Conservation (phyloP, 1,284 basidiomycete species). For the Macrocystidia cucumis region DNA sequence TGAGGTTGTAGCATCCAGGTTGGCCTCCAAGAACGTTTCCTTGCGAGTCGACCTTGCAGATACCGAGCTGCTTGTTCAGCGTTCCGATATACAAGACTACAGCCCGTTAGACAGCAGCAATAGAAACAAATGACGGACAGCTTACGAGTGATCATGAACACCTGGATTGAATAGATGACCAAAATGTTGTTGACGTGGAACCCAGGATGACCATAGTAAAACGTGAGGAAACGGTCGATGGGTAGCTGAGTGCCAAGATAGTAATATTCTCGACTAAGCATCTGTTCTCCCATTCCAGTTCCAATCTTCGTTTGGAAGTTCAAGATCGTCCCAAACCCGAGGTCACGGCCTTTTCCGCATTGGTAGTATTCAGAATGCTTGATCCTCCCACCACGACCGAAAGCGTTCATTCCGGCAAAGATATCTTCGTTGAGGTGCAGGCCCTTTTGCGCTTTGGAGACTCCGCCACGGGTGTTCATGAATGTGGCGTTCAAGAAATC, state of each 20-base stretch:
- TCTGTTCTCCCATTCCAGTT: slow-evolving; percentile 99
- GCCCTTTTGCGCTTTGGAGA: slow-evolving; percentile 99
- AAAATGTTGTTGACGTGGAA: slow-evolving; percentile 99
- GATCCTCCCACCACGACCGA: slow-evolving; percentile 97
- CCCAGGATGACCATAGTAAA: slow-evolving; percentile 99
- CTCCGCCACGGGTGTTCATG: slow-evolving; percentile 98
- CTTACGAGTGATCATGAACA: slow-evolving; percentile 88
- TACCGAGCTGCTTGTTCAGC: slow-evolving; percentile 82
- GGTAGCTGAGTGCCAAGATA: slow-evolving; percentile 98
- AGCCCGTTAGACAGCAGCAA: slow-evolving; percentile 10
- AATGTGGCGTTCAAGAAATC: slow-evolving; percentile 99
- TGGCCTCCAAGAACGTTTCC: slow-evolving; percentile 79
- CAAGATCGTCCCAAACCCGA: slow-evolving; percentile 98
- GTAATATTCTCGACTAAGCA: slow-evolving; percentile 99
- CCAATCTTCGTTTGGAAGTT: slow-evolving; percentile 99
- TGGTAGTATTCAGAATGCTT: slow-evolving; percentile 99
- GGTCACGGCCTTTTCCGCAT: slow-evolving; percentile 98
- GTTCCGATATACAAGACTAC: slow-evolving; percentile 88
- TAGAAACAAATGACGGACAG: too few relatives aligned
- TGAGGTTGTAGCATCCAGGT: slow-evolving; percentile 88
- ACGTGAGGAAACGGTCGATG: slow-evolving; percentile 97
- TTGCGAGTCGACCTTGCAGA: slow-evolving; percentile 78
- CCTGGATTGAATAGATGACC: slow-evolving; percentile 93
- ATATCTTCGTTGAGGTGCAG: slow-evolving; percentile 99
- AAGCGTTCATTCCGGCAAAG: slow-evolving; percentile 99